Evolutionary conservation across 2,329 filamentous ascomycete species (phyloP).

Genomic region (Cladophialophora immunda): DNA sequence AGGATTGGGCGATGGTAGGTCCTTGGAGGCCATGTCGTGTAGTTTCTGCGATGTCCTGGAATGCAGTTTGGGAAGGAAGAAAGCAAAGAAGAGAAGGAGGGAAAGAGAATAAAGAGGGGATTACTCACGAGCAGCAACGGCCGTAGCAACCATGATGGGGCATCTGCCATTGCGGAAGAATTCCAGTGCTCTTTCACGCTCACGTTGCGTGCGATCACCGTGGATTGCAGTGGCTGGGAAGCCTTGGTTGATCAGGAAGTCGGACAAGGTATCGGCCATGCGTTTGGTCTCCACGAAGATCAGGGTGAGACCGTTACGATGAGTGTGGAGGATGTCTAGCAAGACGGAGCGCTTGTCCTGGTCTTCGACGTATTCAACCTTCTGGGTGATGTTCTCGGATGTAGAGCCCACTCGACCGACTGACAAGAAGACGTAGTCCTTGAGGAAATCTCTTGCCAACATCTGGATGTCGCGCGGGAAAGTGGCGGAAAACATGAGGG

Average conservation of each 20-base stretch:
- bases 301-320: constrained; percentile 85
- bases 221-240: constrained; percentile 99
- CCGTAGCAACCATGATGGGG: constrained; percentile 95
- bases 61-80: too few species aligned
- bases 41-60: too few species aligned
- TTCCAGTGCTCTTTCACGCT: constrained; percentile 96
- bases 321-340: constrained; percentile 95
- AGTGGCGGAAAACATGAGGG: constrained; percentile 99
- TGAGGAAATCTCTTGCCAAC: constrained; percentile 97
- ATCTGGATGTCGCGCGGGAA: constrained; percentile 99
- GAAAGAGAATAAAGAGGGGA: constrained; percentile 37
- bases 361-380: constrained; percentile 97
- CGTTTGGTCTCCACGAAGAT: constrained; percentile 99
- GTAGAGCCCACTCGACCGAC: constrained; percentile 98
- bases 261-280: constrained; percentile 96
- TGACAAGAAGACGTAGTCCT: constrained; percentile 98
- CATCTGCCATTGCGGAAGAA: constrained; percentile 96
- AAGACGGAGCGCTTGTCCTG: constrained; percentile 97
- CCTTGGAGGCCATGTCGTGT: too few species aligned
- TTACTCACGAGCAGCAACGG: constrained; percentile 78
- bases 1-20: neutral
- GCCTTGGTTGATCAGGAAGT: constrained; percentile 98
- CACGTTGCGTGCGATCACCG: constrained; percentile 96
- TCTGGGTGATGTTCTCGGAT: constrained; percentile 99
- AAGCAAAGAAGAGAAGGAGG: constrained; percentile 21